Base-by-base conservation (phyloP, 139 green algal species). In the Coelastrella sp. region DNA sequence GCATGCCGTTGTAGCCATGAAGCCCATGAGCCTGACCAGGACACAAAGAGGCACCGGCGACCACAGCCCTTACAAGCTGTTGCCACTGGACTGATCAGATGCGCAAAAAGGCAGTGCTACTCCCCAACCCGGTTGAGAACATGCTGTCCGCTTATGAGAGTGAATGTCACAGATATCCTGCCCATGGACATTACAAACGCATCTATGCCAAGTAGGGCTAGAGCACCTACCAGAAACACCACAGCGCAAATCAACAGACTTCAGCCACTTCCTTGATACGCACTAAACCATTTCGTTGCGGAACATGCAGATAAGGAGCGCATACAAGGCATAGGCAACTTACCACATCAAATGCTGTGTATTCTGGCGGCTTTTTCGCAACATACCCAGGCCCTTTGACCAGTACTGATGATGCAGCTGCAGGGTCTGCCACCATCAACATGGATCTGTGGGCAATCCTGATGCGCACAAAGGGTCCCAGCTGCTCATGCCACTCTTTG, bases 321-420 rank as follows among this genome's bases (percentile, higher is more conserved):
- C 63, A 70, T 70, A 1, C 63, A 70, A 17, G 12, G 15, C 15
- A 17, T 6, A 70, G 63, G 63, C 63, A 11, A 25, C 81, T 76
- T 56, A 89, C 84, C 66, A 80, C 66, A 75, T 89, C 68, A 68
- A 89, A 80, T n/a, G 84, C 84, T 81, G 84, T 80, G 84, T 89
- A 89, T 20, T 89, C 84, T 27, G 65, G 59, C 4, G 68, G 66
- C 84, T 89, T 89, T 8, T 19, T 25, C 4, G 66, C 63, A 6
- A 89, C 84, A 61, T 89, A 89, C 6, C 49, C 66, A 25, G 84
- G 84, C 15, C 84, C 84, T 17, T 89, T 89, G 19, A 17, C 15
- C 8, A 89, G 68, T 25, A 89, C 70, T 27, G 20, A 49, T 24
- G 65, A 11, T 11, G 84, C 84, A 22, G 68, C 56, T 9, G 84